phyloP scores from a whole-genome alignment of 129 eudicot species.

The Flaveria linearis region DNA sequence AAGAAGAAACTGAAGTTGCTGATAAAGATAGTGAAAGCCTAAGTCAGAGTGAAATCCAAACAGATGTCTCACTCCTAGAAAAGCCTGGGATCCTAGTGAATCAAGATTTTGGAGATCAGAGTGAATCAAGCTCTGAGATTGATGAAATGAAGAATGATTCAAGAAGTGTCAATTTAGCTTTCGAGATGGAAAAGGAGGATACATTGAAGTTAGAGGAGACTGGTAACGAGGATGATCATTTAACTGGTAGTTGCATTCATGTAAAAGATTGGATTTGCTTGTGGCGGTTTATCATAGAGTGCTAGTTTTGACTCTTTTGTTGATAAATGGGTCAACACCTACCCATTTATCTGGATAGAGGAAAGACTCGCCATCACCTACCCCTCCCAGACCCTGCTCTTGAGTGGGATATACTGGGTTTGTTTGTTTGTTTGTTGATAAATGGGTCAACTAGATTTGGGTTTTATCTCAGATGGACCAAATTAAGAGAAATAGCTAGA shows the following conservation, averaged over 20 bases:
- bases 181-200: constrained; percentile 24
- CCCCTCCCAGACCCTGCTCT: no score
- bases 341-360: no score
- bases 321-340: no score
- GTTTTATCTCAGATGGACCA: constrained; percentile 7
- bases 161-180: constrained; percentile 24
- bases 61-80: constrained; percentile 26
- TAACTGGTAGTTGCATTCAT: constrained; percentile 29
- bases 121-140: constrained; percentile 21
- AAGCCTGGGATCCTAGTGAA: constrained; percentile 31
- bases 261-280: neutral
- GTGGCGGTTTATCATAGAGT: neutral
- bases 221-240: constrained; percentile 6
- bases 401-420: no score
- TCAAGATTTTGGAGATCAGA: constrained; percentile 22
- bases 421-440: constrained; percentile 1
- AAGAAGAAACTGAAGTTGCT: constrained; percentile 31
- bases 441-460: no score
- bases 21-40: constrained; percentile 28
- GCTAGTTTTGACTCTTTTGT: constrained; percentile 15
- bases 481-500: constrained; percentile 5
- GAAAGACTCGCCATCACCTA: no score
- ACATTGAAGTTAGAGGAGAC: constrained; percentile 20
- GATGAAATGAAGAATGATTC: constrained; percentile 28
- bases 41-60: constrained; percentile 14